A percentile compares a stretch with the other conserved stretches of the same genome.
These are phyloP conservation scores for Gaultheria prostrata DNA, from an alignment of 148 eudicot genomes.

Conservation along the genomic window DNA sequence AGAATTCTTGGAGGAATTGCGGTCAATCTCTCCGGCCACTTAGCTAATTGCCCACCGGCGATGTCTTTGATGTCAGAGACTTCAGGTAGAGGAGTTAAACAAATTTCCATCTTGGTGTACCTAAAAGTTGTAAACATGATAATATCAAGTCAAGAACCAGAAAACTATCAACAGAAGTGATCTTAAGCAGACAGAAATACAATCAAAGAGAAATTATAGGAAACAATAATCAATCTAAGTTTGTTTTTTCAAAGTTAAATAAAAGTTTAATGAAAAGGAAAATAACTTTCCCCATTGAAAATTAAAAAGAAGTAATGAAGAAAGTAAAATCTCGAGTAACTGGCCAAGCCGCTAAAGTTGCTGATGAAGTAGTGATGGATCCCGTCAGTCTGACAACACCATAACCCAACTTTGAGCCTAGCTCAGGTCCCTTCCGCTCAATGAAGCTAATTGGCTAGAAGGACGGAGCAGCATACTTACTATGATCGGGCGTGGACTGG, in stretches of 20 bases:
- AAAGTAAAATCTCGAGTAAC: neutral
- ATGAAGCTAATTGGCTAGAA: no score
- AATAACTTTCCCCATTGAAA: neutral
- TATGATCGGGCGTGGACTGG: no score
- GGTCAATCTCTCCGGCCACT: constrained; percentile 75
- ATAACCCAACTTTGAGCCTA: no score
- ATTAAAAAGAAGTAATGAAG: neutral
- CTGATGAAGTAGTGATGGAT: no score
- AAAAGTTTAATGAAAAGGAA: neutral
- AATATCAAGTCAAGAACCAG: neutral
- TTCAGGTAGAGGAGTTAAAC: constrained; percentile 15
- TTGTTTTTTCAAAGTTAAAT: neutral
- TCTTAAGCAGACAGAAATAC: neutral
- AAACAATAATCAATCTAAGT: neutral
- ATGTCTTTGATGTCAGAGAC: constrained; percentile 38
- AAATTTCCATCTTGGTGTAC: constrained; percentile 14
- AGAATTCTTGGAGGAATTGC: constrained; percentile 64
- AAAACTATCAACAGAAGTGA: neutral
- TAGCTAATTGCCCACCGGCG: constrained; percentile 62
- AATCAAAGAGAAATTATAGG: neutral
- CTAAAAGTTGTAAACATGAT: neutral
- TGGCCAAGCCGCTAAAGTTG: no score
- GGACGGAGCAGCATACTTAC: no score
- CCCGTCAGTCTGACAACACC: no score
- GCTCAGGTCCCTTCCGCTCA: no score